Base-by-base conservation (phyloP, 2,329 filamentous ascomycete species). In the Aurifilum marmelostoma region DNA sequence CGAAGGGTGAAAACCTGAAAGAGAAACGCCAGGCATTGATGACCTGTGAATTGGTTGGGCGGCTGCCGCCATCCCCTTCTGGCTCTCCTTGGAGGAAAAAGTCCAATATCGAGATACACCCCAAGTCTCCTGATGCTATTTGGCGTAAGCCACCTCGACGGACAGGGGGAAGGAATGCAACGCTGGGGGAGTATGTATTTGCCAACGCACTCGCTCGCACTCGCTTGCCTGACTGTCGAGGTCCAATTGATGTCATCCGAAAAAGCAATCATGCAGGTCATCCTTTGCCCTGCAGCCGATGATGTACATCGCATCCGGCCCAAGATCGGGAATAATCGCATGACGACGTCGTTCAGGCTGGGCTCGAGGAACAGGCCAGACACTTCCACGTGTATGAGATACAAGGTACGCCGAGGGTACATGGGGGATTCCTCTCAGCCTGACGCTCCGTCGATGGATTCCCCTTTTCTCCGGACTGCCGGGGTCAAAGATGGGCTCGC, bases 71-170 rank as follows among this genome's bases (percentile, higher is more conserved):
- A 18, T 54, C 63, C 21, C 29, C 1, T 47, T 24, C 39, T 14
- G 5, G 39, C 16, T 47, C 41, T 43, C 50, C 63, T 63, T 71
- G 67, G 21, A 34, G 34, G 65, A 47, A 61, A 60, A 61, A n/a
- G n/a, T n/a, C 21, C 39, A 61, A 61, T 24, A 39, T 56, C 29
- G 29, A 50, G 37, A 39, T 34, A n/a, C n/a, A n/a, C n/a, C n/a
- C n/a, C 34, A 47, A 47, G 65, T 70, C 68, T 68, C 66, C 39
- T 52, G 56, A 68, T 62, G 29, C 50, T 59, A 64, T 64, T 64
- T 61, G 61, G n/a, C 67, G 34, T 63, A 41, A 41, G 67, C 67
- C 61, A 39, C 27, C 37, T 58, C 59, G 41, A 32, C 29, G 39
- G 18, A 34, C 27, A 50, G 16, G n/a, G 34, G 9, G 43, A 24